Conservation (phyloP, 139 green algal genomes). For the Chlamydomonas applanata region DNA sequence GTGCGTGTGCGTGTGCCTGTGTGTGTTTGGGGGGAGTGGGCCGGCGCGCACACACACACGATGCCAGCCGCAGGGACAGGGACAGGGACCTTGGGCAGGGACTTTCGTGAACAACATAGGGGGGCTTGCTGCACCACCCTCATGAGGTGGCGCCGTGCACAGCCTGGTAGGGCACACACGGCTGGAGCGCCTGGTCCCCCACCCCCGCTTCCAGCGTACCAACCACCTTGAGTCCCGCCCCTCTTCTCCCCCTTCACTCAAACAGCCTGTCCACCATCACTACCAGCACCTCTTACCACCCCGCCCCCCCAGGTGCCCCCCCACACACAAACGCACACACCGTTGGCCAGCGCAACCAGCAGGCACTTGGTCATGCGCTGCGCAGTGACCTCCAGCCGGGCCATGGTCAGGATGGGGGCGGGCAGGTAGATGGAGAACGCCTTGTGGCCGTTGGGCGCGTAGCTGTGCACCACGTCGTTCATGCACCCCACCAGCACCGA, state of each 20-base stretch:
- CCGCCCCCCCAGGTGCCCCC: too few relatives aligned
- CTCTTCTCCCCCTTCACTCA: background rate
- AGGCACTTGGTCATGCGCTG: slow-evolving; percentile 46
- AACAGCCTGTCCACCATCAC: background rate
- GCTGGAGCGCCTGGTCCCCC: background rate
- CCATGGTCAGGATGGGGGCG: slow-evolving; percentile 49
- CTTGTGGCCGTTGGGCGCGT: slow-evolving; percentile 52
- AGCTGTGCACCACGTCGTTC: slow-evolving; percentile 54
- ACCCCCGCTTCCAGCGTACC: background rate
- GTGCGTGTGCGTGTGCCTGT: background rate
- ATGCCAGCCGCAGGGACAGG: too few relatives aligned
- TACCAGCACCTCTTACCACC: too few relatives aligned
- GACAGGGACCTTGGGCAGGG: too few relatives aligned
- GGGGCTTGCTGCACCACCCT: too few relatives aligned
- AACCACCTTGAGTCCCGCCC: background rate
- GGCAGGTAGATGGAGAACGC: slow-evolving; percentile 70
- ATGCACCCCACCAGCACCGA: slow-evolving; percentile 67
- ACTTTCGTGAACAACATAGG: too few relatives aligned
- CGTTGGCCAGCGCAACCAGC: slow-evolving; percentile 63
- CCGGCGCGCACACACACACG: too few relatives aligned
- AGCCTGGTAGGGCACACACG: too few relatives aligned
- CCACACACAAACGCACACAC: too few relatives aligned
- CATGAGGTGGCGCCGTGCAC: too few relatives aligned
- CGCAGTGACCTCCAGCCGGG: slow-evolving; percentile 42
- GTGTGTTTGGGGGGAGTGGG: background rate